phyloP scores from a whole-genome alignment of 495 filamentous ascomycete species.

The Aspergillus olivimuriae region DNA sequence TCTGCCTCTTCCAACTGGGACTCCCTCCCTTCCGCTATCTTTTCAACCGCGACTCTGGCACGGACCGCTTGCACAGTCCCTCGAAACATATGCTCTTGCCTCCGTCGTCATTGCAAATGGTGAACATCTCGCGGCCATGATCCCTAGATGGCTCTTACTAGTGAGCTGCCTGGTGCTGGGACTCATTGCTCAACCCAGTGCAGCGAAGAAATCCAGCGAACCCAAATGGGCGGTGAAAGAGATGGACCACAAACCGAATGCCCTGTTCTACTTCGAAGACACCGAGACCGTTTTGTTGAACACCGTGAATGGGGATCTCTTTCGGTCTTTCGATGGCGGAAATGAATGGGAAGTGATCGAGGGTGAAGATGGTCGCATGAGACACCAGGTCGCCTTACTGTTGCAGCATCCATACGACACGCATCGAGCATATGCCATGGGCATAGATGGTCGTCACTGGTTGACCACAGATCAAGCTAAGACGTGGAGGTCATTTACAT shows the following conservation, averaged over 20 bases:
- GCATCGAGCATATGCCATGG: slow-evolving; percentile 71
- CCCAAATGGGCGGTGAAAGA: slow-evolving; percentile 46
- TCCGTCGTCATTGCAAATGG: slow-evolving; percentile 25
- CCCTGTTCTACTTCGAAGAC: slow-evolving; percentile 81
- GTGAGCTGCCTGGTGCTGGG: slow-evolving; percentile 31
- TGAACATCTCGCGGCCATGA: slow-evolving; percentile 29
- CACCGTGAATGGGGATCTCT: slow-evolving; percentile 45
- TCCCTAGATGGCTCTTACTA: slow-evolving; percentile 35
- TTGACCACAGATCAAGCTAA: slow-evolving; percentile 73
- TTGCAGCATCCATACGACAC: slow-evolving; percentile 70
- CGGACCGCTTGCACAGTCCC: too few relatives aligned
- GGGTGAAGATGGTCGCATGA: slow-evolving; percentile 45
- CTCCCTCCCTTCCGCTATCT: background rate
- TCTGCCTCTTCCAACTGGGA: too few relatives aligned
- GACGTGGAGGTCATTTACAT: slow-evolving; percentile 68
- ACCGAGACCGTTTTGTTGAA: slow-evolving; percentile 72
- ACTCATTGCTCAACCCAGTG: slow-evolving; percentile 20
- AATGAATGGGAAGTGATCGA: slow-evolving; percentile 61
- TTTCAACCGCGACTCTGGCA: background rate
- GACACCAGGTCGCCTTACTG: slow-evolving; percentile 54
- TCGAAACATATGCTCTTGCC: background rate
- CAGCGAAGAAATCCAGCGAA: slow-evolving; percentile 41
- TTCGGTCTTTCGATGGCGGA: slow-evolving; percentile 73
- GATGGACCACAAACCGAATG: slow-evolving; percentile 55
- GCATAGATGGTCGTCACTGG: slow-evolving; percentile 60